These are phyloP conservation scores for Capsicum rhomboideum DNA, from an alignment of 257 asterid genomes.

Conservation along the genomic window DNA sequence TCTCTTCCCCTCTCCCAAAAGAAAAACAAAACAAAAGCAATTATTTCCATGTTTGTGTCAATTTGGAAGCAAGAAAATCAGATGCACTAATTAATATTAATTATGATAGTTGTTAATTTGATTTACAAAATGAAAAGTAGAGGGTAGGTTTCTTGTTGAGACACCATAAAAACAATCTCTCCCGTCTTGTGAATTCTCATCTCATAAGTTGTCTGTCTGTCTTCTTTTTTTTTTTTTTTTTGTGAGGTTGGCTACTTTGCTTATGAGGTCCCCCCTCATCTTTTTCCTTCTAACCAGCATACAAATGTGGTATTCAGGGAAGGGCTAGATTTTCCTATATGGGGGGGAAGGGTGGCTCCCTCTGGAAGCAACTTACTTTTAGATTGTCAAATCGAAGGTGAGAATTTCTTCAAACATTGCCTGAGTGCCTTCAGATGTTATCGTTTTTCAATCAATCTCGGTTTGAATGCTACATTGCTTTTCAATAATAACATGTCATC, in stretches of 20 bases:
- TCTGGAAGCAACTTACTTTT: conserved; percentile 87
- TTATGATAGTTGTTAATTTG: background rate
- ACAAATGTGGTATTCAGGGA: conserved; percentile 44
- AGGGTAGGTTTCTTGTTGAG: background rate
- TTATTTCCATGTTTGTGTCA: background rate
- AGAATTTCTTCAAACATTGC: conserved; percentile 11
- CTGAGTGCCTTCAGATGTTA: background rate
- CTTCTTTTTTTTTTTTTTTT: background rate
- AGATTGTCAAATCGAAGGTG: conserved; percentile 52
- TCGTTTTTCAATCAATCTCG: background rate
- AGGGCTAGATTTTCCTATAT: conserved; percentile 99
- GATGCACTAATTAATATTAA: background rate
- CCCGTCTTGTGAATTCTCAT: background rate
- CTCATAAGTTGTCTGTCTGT: background rate
- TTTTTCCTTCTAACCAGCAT: conserved; percentile 23
- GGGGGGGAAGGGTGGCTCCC: conserved; percentile 94
- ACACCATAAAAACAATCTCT: background rate
- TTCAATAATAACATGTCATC: conserved; percentile 1
- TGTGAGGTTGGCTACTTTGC: background rate
- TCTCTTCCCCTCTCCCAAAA: background rate
- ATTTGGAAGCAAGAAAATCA: background rate
- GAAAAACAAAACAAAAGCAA: background rate
- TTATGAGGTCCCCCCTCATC: background rate
- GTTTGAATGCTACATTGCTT: background rate
- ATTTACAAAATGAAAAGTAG: background rate